These are phyloP conservation scores for Zygotorulaspora sp. DNA, from an alignment of 805 yeast genomes.

Conservation along the genomic window DNA sequence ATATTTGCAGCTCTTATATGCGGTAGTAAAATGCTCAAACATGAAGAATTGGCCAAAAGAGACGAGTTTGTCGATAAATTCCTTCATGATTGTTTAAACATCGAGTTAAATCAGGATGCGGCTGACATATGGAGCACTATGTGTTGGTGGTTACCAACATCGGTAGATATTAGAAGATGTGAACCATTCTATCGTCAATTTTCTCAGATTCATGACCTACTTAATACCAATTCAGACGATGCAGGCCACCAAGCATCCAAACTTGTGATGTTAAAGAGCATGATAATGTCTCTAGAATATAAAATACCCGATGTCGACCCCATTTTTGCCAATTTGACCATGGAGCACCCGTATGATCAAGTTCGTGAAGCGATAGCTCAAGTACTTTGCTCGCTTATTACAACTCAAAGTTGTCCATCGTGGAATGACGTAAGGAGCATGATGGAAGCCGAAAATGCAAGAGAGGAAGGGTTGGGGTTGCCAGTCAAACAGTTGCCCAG, in stretches of 20 bases:
- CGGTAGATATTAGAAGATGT: constrained; percentile 62
- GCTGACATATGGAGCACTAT: constrained; percentile 69
- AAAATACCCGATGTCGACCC: constrained; percentile 48
- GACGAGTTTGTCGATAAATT: constrained; percentile 46
- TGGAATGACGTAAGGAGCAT: constrained; percentile 13
- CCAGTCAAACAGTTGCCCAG: constrained; percentile 32
- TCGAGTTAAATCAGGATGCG: constrained; percentile 70
- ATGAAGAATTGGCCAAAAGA: constrained; percentile 35
- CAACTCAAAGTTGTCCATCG: constrained; percentile 27
- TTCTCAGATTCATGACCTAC: constrained; percentile 38
- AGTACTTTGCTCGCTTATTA: constrained; percentile 38
- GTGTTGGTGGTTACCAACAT: constrained; percentile 67
- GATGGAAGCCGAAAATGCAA: constrained; percentile 10
- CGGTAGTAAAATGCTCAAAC: constrained; percentile 42
- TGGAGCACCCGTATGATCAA: constrained; percentile 63
- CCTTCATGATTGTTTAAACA: constrained; percentile 43
- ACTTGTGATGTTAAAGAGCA: constrained; percentile 46
- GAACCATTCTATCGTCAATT: constrained; percentile 47
- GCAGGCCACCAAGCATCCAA: constrained; percentile 64
- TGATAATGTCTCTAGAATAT: constrained; percentile 50
- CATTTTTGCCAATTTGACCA: constrained; percentile 40
- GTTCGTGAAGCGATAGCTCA: constrained; percentile 68
- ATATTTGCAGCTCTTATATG: constrained; percentile 58
- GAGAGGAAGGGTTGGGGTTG: constrained; percentile 36
- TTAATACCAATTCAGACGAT: constrained; percentile 50